These are phyloP conservation scores for Sugiyamaella qingdaonensis DNA, from an alignment of 805 yeast species.

Conservation along the genomic window DNA sequence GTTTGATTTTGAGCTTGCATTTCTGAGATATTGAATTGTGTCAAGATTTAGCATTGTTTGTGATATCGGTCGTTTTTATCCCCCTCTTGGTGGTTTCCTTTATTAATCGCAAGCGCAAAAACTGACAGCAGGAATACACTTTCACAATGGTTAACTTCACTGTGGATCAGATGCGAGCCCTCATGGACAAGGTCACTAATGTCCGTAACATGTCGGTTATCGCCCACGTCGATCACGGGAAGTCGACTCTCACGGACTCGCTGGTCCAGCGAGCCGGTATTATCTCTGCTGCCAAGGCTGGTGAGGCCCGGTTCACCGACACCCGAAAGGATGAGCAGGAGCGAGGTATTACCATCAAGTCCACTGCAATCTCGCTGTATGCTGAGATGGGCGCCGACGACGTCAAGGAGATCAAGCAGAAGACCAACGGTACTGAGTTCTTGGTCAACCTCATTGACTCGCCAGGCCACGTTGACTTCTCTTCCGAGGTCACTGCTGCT, in stretches of 20 bases:
- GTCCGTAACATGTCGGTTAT: slow-evolving; percentile 99
- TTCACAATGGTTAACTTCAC: slow-evolving; percentile 28
- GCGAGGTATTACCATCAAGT: slow-evolving; percentile 99
- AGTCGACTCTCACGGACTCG: slow-evolving; percentile 98
- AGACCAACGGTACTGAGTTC: slow-evolving; percentile 89
- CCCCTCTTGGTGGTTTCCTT: background rate
- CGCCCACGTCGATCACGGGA: slow-evolving; percentile 99
- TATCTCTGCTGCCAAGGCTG: slow-evolving; percentile 99
- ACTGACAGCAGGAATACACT: slow-evolving; percentile 10
- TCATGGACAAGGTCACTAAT: slow-evolving; percentile 99
- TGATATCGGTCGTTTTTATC: slow-evolving; percentile 1
- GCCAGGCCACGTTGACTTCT: slow-evolving; percentile 99
- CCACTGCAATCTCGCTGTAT: slow-evolving; percentile 96
- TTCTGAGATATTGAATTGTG: slow-evolving; percentile 2
- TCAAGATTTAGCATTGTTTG: background rate
- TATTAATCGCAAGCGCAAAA: background rate
- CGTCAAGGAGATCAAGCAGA: slow-evolving; percentile 82
- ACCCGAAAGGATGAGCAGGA: slow-evolving; percentile 99
- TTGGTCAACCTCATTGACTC: slow-evolving; percentile 98
- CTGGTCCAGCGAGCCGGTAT: slow-evolving; percentile 99
- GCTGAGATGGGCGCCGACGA: slow-evolving; percentile 84
- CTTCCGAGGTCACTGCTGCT: slow-evolving; percentile 99
- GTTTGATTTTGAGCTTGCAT: background rate
- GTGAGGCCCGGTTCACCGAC: slow-evolving; percentile 99
- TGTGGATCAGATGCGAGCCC: slow-evolving; percentile 79